phyloP scores from a whole-genome alignment of 2,329 filamentous ascomycete species.

The Cryoendolithus antarcticus region DNA sequence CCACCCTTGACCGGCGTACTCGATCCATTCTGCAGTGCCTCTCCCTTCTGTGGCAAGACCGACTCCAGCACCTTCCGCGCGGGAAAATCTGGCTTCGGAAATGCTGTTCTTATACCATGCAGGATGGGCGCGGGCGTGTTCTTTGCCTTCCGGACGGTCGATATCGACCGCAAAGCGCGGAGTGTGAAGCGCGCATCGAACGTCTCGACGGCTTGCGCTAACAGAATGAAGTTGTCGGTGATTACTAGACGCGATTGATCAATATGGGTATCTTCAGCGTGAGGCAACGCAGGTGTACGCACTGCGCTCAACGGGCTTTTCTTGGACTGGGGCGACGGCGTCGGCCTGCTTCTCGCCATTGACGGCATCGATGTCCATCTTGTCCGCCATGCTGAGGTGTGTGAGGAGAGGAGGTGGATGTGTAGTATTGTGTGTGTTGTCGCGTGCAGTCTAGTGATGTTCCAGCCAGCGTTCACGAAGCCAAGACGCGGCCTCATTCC shows the following conservation, averaged over 20 bases:
- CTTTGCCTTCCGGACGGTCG: conserved; percentile 76
- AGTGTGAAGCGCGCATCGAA: conserved; percentile 95
- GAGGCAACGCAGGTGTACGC: conserved; percentile 9
- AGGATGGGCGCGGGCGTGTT: conserved; percentile 22
- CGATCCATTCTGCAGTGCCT: conserved; percentile 9
- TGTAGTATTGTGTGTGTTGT: conserved; percentile 8
- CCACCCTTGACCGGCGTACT: conserved; percentile 11
- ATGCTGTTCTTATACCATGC: conserved; percentile 21
- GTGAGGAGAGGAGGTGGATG: conserved; percentile 8
- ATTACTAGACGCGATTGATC: conserved; percentile 53
- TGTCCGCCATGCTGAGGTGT: conserved; percentile 32
- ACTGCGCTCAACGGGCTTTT: conserved; percentile 21
- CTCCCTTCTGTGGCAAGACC: conserved; percentile 16
- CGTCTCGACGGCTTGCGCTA: conserved; percentile 81
- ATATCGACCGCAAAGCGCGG: conserved; percentile 86
- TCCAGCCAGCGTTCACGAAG: no score
- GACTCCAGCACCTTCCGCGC: conserved; percentile 21
- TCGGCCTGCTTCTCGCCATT: conserved; percentile 29
- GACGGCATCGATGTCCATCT: conserved; percentile 32
- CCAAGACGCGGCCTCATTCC: no score
- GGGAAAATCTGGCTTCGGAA: conserved; percentile 18
- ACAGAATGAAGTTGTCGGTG: conserved; percentile 80
- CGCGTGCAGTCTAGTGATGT: no score
- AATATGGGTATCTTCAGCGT: conserved; percentile 3
- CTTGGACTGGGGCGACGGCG: conserved; percentile 25